Conservation (phyloP, 805 yeast species). For the Pachysolen tannophilus region DNA sequence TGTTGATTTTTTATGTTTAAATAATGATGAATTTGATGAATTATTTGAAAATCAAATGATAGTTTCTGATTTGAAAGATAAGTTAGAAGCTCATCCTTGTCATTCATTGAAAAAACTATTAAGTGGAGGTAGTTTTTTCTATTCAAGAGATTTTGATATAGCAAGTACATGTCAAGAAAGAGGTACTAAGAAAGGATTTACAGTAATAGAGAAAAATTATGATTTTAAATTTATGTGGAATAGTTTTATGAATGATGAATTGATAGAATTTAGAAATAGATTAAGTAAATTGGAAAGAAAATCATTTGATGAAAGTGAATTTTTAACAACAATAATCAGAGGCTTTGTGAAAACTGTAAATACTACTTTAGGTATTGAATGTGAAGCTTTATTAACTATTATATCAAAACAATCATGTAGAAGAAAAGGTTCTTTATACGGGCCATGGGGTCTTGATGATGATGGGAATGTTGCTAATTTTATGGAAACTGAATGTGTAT, state of each 20-base stretch:
- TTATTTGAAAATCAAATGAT: conserved; percentile 12
- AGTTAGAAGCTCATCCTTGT: conserved; percentile 26
- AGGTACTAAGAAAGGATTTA: conserved; percentile 22
- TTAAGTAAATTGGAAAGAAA: conserved; percentile 30
- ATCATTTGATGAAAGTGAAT: conserved; percentile 37
- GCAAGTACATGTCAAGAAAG: conserved; percentile 37
- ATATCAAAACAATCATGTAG: conserved; percentile 43
- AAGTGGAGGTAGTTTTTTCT: conserved; percentile 39
- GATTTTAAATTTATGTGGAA: conserved; percentile 46
- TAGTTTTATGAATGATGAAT: conserved; percentile 33
- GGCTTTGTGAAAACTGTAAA: conserved; percentile 44
- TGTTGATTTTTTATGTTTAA: conserved; percentile 59
- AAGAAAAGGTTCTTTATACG: conserved; percentile 38
- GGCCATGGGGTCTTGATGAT: conserved; percentile 53
- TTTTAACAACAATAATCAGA: conserved; percentile 37
- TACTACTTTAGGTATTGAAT: conserved; percentile 20
- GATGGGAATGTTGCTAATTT: conserved; percentile 44
- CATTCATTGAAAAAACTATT: conserved; percentile 35
- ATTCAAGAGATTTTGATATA: conserved; percentile 38
- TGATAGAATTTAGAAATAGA: conserved; percentile 37
- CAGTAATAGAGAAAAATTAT: conserved; percentile 29
- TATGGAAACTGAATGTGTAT: conserved; percentile 42
- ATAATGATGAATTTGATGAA: conserved; percentile 46
- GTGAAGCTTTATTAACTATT: conserved; percentile 35
- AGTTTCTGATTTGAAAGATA: conserved; percentile 12